Evolutionary conservation across 2,329 filamentous ascomycete genomes (phyloP).

Genomic region (Ophiostoma himal-ulmi): DNA sequence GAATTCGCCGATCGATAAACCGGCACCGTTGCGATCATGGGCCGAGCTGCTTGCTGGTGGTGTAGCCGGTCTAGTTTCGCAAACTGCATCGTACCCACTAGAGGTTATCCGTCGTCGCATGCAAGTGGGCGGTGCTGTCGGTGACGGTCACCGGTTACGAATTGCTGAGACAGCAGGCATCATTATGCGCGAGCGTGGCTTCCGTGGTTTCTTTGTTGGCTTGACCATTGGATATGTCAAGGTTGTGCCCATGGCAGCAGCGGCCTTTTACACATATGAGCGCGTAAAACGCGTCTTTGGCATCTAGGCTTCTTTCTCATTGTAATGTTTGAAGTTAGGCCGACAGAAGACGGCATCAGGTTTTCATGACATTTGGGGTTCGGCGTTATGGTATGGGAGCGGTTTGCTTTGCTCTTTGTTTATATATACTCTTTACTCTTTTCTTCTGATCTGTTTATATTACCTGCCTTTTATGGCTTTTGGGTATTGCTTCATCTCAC

Average conservation of each 20-base stretch:
- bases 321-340: background rate
- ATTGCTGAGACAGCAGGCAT: conserved; percentile 71
- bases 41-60: conserved; percentile 83
- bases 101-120: conserved; percentile 89
- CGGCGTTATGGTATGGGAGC: conserved; percentile 11
- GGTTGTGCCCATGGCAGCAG: conserved; percentile 80
- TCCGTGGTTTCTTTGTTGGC: conserved; percentile 83
- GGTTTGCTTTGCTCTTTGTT: background rate
- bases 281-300: conserved; percentile 57
- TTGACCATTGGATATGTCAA: conserved; percentile 94
- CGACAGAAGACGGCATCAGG: background rate
- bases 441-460: background rate
- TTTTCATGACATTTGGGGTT: background rate
- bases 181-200: conserved; percentile 70
- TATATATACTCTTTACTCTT: conserved; percentile 2
- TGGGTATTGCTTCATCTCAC: background rate
- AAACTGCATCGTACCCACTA: conserved; percentile 87
- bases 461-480: background rate
- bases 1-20: conserved; percentile 51
- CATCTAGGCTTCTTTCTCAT: conserved; percentile 38
- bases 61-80: conserved; percentile 78
- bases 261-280: conserved; percentile 62
- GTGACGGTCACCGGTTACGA: conserved; percentile 72
- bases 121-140: conserved; percentile 93
- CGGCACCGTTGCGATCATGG: conserved; percentile 71